Percentiles rank a stretch among this genome's conserved stretches.
Evolutionary conservation across 2,329 filamentous ascomycete genomes (phyloP).

Genomic region (Hymenoscyphus scutula): DNA sequence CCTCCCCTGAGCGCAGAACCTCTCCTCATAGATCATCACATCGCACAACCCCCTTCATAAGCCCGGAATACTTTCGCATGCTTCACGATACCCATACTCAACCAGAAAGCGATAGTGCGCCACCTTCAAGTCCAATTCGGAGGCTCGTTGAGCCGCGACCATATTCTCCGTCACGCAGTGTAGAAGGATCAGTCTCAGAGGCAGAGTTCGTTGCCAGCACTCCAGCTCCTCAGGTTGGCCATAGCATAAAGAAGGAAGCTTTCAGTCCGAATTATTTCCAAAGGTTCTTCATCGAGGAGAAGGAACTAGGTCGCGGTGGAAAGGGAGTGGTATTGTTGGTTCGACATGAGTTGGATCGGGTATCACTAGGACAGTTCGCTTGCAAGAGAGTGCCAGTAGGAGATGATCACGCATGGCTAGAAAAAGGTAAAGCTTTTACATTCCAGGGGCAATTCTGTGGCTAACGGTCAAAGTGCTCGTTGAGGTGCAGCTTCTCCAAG

Average conservation of each 20-base stretch:
- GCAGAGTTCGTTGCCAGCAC: constrained; percentile 54
- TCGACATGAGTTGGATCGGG: constrained; percentile 85
- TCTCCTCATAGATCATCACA: constrained; percentile 44
- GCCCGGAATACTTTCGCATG: constrained; percentile 94
- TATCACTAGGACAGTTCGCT: constrained; percentile 84
- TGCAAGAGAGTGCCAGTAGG: constrained; percentile 97
- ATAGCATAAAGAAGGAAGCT: constrained; percentile 79
- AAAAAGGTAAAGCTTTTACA: constrained; percentile 56
- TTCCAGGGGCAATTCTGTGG: neutral
- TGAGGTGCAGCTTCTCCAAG: constrained; percentile 89
- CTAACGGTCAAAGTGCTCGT: constrained; percentile 58
- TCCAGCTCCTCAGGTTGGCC: constrained; percentile 45
- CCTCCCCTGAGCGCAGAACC: constrained; percentile 46
- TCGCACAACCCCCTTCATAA: constrained; percentile 63
- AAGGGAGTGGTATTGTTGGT: constrained; percentile 96
- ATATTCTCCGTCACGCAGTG: constrained; percentile 24
- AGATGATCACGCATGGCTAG: constrained; percentile 90
- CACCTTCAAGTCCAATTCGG: constrained; percentile 53
- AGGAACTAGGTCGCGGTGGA: constrained; percentile 81
- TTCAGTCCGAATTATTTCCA: constrained; percentile 93
- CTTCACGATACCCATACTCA: constrained; percentile 56
- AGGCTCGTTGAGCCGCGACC: constrained; percentile 40
- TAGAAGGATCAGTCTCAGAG: constrained; percentile 29
- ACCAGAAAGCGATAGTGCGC: constrained; percentile 40
- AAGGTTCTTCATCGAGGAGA: constrained; percentile 87